Conservation (phyloP, 768 basidiomycete genomes). For the Tulasnella sp. region DNA sequence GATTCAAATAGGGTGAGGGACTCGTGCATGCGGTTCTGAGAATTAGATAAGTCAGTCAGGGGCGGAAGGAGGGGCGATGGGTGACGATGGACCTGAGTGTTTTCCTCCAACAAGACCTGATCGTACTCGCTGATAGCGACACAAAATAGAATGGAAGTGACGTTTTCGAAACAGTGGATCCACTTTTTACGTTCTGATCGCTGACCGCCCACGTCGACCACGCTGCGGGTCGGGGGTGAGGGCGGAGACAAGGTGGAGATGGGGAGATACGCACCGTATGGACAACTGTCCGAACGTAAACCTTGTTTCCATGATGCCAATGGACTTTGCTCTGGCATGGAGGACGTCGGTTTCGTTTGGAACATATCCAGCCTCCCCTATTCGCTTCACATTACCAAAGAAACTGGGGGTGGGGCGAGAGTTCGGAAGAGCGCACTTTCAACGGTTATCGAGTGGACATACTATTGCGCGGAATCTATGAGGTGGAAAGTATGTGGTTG, state of each 20-base stretch:
- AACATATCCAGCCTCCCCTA: slow-evolving; percentile 31
- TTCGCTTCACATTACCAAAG: slow-evolving; percentile 32
- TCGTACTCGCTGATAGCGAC: slow-evolving; percentile 39
- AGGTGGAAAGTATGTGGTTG: slow-evolving; percentile 35
- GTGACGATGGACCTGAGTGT: slow-evolving; percentile 27
- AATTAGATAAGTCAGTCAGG: slow-evolving; percentile 7
- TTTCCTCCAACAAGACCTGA: slow-evolving; percentile 37
- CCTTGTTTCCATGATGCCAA: slow-evolving; percentile 37
- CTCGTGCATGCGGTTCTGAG: slow-evolving; percentile 37
- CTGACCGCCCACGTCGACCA: slow-evolving; percentile 41
- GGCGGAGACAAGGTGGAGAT: background rate
- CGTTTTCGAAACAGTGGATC: slow-evolving; percentile 36
- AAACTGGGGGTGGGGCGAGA: no score
- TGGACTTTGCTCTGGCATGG: slow-evolving; percentile 36
- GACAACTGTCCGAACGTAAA: slow-evolving; percentile 36
- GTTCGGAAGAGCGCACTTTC: no score
- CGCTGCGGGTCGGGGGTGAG: slow-evolving; percentile 21
- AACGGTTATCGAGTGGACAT: slow-evolving; percentile 16
- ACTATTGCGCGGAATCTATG: slow-evolving; percentile 38
- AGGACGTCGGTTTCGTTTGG: slow-evolving; percentile 36
- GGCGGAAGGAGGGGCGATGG: background rate
- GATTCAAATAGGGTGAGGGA: slow-evolving; percentile 34
- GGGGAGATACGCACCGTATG: slow-evolving; percentile 28
- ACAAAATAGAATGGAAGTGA: slow-evolving; percentile 40
- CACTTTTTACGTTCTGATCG: slow-evolving; percentile 35